phyloP scores from a whole-genome alignment of 257 asterid species.

The Scutellaria galericulata region DNA sequence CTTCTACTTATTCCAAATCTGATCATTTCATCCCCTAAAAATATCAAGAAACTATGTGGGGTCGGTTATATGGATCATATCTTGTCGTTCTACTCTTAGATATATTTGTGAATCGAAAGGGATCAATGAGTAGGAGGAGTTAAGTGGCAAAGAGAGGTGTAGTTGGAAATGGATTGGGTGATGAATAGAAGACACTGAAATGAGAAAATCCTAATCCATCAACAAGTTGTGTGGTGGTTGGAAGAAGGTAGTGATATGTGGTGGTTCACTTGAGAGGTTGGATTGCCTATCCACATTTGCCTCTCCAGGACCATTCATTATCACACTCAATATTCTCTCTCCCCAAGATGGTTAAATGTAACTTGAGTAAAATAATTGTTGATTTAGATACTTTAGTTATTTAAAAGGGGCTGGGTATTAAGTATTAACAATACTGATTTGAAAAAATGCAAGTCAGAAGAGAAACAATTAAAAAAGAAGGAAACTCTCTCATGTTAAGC shows the following conservation, averaged over 20 bases:
- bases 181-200: constrained; percentile 41
- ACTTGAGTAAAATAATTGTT: no score
- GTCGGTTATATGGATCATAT: not conserved
- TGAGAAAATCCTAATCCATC: constrained; percentile 25
- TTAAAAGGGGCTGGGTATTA: no score
- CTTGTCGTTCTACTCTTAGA: not conserved
- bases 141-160: not conserved
- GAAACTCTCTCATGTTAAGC: no score
- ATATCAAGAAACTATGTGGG: no score
- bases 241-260: constrained; percentile 15
- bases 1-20: not conserved
- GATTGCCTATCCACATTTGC: constrained; percentile 36
- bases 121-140: not conserved
- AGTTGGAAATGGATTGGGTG: constrained; percentile 28
- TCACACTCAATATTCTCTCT: not conserved
- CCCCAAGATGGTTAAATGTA: no score
- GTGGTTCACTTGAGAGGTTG: constrained; percentile 30
- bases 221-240: constrained; percentile 40
- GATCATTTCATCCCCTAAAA: not conserved
- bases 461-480: no score
- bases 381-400: no score
- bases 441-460: no score
- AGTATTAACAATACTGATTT: no score
- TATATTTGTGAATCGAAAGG: constrained; percentile 4
- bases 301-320: not conserved